phyloP scores from a whole-genome alignment of 73 alveolate genomes.

The Stentor coeruleus region DNA sequence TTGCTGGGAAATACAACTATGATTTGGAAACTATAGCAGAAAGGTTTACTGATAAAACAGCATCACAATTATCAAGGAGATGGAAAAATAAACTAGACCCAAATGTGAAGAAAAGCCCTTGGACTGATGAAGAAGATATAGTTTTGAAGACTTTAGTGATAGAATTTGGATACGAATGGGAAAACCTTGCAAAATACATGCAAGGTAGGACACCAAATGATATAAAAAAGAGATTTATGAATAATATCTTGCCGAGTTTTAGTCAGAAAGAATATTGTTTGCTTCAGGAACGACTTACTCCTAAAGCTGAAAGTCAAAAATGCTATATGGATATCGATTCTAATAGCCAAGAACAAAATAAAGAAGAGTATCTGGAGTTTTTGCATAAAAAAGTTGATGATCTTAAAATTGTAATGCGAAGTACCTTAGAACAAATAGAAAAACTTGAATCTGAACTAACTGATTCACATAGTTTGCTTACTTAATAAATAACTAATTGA shows the following conservation, averaged over 20 bases:
- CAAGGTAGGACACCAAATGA: neutral
- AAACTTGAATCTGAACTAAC: neutral
- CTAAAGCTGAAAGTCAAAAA: neutral
- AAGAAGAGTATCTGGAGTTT: too few relatives aligned
- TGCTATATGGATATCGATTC: neutral
- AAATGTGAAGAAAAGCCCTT: constrained; percentile 76
- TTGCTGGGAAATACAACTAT: neutral
- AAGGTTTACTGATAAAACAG: constrained; percentile 28
- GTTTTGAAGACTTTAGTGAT: constrained; percentile 55
- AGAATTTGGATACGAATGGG: constrained; percentile 43
- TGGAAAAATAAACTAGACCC: constrained; percentile 81
- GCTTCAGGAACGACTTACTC: neutral
- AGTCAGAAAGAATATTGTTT: neutral
- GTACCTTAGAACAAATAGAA: neutral
- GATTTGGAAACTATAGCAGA: neutral
- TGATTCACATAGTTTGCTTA: neutral
- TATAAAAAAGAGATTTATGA: neutral
- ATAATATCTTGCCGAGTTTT: too few relatives aligned
- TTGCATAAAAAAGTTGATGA: neutral
- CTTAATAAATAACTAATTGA: too few relatives aligned
- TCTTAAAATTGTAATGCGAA: neutral
- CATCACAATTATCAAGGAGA: constrained; percentile 67
- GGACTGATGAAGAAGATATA: constrained; percentile 74
- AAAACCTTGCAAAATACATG: neutral
- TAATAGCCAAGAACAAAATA: neutral